Percentiles rank a stretch among this genome's conserved stretches.
Conservation (phyloP, 2,329 filamentous ascomycete genomes). For the Fusarium brachygibbosum region DNA sequence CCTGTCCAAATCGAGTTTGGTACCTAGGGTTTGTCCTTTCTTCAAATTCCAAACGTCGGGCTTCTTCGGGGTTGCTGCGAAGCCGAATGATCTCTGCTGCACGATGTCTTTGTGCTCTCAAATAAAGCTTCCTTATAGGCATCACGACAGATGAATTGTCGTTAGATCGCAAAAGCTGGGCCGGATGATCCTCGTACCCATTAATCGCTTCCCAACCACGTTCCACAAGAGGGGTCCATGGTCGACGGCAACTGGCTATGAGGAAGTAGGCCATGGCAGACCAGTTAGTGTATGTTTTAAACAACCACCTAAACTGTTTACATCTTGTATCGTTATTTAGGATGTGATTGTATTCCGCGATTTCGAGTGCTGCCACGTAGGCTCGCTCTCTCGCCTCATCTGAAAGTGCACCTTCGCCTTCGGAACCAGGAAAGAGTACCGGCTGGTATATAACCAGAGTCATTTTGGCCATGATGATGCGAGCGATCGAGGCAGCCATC, state of each 20-base stretch:
- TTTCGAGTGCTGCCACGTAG: conserved; percentile 79
- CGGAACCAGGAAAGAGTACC: conserved; percentile 71
- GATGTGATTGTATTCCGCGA: conserved; percentile 76
- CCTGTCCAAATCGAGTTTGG: conserved; percentile 62
- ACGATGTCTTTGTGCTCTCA: conserved; percentile 66
- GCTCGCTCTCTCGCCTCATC: conserved; percentile 76
- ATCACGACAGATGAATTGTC: conserved; percentile 65
- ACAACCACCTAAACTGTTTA: conserved; percentile 64
- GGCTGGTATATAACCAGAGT: conserved; percentile 84
- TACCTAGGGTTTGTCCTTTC: conserved; percentile 60
- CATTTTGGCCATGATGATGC: conserved; percentile 82
- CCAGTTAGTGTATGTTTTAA: conserved; percentile 66
- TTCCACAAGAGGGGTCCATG: conserved; percentile 65
- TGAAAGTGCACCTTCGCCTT: conserved; percentile 67
- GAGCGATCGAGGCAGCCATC: conserved; percentile 75
- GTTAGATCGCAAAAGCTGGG: conserved; percentile 61
- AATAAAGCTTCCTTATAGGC: conserved; percentile 67
- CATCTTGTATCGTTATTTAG: conserved; percentile 70
- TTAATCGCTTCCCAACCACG: conserved; percentile 64
- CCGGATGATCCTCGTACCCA: conserved; percentile 55
- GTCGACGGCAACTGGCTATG: conserved; percentile 61
- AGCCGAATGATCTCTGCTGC: conserved; percentile 65
- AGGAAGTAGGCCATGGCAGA: conserved; percentile 65
- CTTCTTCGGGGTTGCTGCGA: conserved; percentile 62
- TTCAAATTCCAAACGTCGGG: conserved; percentile 62